A percentile compares a stretch with the other conserved stretches of the same genome.
These are phyloP conservation scores for Wickerhamomyces subpelliculosus DNA, from an alignment of 805 yeast genomes.

Conservation along the genomic window DNA sequence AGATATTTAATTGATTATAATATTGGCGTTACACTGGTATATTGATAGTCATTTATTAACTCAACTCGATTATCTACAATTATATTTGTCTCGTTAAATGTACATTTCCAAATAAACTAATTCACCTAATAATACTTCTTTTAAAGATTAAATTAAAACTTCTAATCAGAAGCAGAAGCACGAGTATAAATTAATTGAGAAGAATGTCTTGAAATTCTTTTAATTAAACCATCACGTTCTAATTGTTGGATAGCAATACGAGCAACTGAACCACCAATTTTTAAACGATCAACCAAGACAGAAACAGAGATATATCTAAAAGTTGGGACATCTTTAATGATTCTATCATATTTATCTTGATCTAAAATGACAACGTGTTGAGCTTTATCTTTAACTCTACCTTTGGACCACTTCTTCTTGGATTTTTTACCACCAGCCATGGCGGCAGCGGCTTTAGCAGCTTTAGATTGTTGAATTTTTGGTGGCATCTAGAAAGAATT, in stretches of 20 bases:
- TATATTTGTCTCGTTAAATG: slow-evolving; percentile 16
- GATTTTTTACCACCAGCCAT: slow-evolving; percentile 99
- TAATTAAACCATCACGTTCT: slow-evolving; percentile 91
- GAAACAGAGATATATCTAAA: slow-evolving; percentile 98
- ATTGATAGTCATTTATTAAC: not conserved
- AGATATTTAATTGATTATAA: not conserved
- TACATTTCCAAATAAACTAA: slow-evolving; percentile 14
- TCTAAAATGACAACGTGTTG: slow-evolving; percentile 95
- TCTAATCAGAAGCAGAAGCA: slow-evolving; percentile 61
- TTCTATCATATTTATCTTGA: slow-evolving; percentile 98
- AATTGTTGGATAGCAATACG: slow-evolving; percentile 96
- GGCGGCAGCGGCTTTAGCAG: slow-evolving; percentile 99
- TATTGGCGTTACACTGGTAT: not conserved
- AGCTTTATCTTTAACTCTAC: slow-evolving; percentile 99
- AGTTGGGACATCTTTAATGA: slow-evolving; percentile 98
- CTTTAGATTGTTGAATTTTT: slow-evolving; percentile 97
- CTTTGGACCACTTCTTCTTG: slow-evolving; percentile 99
- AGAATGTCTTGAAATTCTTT: slow-evolving; percentile 90
- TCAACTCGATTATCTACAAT: not conserved
- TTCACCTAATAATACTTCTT: not conserved
- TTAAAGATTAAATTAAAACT: slow-evolving; percentile 12
- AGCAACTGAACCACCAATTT: slow-evolving; percentile 98
- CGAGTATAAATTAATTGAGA: slow-evolving; percentile 93
- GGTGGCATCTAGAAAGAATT: slow-evolving; percentile 75
- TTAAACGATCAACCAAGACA: slow-evolving; percentile 97